Conservation (phyloP, 257 asterid species). For the Solanum chilense region DNA sequence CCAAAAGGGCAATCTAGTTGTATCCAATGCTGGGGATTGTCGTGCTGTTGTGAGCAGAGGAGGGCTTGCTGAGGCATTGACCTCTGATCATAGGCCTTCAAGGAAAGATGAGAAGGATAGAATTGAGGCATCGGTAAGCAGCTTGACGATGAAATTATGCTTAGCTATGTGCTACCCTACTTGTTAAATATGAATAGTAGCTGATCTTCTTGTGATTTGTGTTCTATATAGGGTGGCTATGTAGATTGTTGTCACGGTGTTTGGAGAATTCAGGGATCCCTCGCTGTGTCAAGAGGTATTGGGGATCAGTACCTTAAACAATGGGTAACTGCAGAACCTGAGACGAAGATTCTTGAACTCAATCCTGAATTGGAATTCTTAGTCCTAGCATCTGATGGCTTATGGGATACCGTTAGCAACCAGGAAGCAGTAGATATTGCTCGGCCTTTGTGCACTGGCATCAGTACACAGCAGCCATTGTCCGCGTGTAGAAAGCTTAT, state of each 20-base stretch:
- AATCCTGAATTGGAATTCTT: conserved; percentile 61
- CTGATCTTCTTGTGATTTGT: conserved; percentile 5
- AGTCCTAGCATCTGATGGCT: conserved; percentile 85
- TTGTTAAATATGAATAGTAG: neutral
- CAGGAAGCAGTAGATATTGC: conserved; percentile 75
- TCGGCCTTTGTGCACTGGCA: conserved; percentile 28
- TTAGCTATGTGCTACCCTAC: neutral
- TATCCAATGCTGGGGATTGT: conserved; percentile 88
- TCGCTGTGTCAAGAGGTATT: conserved; percentile 76
- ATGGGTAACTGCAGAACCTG: conserved; percentile 83
- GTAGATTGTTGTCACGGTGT: conserved; percentile 60
- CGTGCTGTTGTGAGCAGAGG: conserved; percentile 65
- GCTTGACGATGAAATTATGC: neutral
- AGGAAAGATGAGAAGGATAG: conserved; percentile 56
- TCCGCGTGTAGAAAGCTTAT: conserved; percentile 63
- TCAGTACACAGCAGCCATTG: conserved; percentile 25
- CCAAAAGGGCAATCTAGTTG: conserved; percentile 39
- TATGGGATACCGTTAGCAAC: conserved; percentile 88
- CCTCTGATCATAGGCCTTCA: conserved; percentile 78
- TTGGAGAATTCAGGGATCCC: conserved; percentile 74
- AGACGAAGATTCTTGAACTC: conserved; percentile 37
- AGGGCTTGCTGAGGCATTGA: conserved; percentile 66
- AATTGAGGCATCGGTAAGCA: conserved; percentile 56
- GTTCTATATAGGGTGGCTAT: conserved; percentile 64
- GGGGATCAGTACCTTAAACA: conserved; percentile 82